These are phyloP conservation scores for Durio zibethinus DNA, from an alignment of 345 rosid genomes.

Conservation along the genomic window DNA sequence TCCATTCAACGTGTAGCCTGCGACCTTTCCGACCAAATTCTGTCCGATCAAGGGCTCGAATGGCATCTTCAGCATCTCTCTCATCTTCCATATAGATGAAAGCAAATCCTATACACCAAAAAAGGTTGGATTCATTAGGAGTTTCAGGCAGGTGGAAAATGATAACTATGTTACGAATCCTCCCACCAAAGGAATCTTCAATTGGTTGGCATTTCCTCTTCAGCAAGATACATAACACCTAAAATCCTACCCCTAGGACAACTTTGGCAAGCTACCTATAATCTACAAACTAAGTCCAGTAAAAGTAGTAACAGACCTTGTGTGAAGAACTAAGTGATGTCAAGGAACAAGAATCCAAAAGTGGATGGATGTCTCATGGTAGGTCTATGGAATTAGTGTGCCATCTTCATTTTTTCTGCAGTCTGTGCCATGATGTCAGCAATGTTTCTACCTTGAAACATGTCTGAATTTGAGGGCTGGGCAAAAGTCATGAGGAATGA, in stretches of 20 bases:
- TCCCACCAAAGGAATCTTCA: slow-evolving; percentile 38
- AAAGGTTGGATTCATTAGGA: not conserved
- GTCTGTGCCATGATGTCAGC: slow-evolving; percentile 69
- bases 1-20: slow-evolving; percentile 94
- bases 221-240: slow-evolving; percentile 25
- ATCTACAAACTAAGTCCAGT: slow-evolving; percentile 63
- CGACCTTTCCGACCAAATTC: slow-evolving; percentile 91
- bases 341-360: slow-evolving; percentile 85
- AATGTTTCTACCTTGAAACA: slow-evolving; percentile 61
- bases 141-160: not conserved
- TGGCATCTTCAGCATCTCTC: slow-evolving; percentile 94
- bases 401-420: slow-evolving; percentile 58
- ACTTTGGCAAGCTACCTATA: slow-evolving; percentile 41
- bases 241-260: slow-evolving; percentile 32
- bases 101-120: slow-evolving; percentile 58
- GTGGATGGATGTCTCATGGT: slow-evolving; percentile 60
- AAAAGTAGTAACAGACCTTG: slow-evolving; percentile 90
- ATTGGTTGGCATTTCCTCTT: slow-evolving; percentile 22
- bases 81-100: slow-evolving; percentile 93
- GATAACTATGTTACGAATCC: slow-evolving; percentile 21
- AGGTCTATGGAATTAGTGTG: slow-evolving; percentile 58
- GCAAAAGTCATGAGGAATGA: slow-evolving; percentile 67
- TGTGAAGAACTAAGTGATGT: slow-evolving; percentile 64
- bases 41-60: slow-evolving; percentile 69
- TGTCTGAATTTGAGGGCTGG: slow-evolving; percentile 62